Conservation (phyloP, 495 filamentous ascomycete genomes). For the Aspergillus steynii region DNA sequence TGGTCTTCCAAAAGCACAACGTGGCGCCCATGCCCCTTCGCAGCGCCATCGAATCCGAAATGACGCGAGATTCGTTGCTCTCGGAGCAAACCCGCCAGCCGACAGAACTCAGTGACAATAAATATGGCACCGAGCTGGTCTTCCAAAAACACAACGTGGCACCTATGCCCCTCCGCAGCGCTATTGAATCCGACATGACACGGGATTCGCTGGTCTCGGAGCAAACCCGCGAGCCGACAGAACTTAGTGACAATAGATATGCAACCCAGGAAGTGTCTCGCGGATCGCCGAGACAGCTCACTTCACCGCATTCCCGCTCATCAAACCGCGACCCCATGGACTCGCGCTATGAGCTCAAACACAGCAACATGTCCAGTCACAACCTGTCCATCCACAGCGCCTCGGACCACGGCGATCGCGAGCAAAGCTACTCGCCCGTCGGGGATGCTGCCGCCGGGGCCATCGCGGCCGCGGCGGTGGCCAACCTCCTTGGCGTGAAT, state of each 20-base stretch:
- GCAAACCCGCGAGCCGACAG: slow-evolving; percentile 61
- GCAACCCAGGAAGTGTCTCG: slow-evolving; percentile 56
- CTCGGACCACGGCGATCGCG: slow-evolving; percentile 51
- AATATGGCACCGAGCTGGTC: slow-evolving; percentile 49
- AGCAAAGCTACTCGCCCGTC: slow-evolving; percentile 41
- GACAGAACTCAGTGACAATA: slow-evolving; percentile 19
- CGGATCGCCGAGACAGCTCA: slow-evolving; percentile 50
- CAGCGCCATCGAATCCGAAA: slow-evolving; percentile 80
- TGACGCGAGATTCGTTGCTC: slow-evolving; percentile 86
- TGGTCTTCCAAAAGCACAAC: slow-evolving; percentile 60
- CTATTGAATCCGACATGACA: slow-evolving; percentile 82
- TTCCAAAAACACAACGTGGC: slow-evolving; percentile 65
- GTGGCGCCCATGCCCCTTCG: slow-evolving; percentile 81
- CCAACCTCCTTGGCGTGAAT: slow-evolving; percentile 43
- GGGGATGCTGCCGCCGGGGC: slow-evolving; percentile 50
- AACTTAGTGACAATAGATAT: slow-evolving; percentile 30
- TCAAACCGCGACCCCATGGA: slow-evolving; percentile 54
- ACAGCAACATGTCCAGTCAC: slow-evolving; percentile 60
- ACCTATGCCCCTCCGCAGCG: slow-evolving; percentile 83
- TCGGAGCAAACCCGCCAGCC: slow-evolving; percentile 74
- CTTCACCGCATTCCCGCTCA: slow-evolving; percentile 54
- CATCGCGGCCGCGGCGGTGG: slow-evolving; percentile 49
- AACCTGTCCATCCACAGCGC: slow-evolving; percentile 52
- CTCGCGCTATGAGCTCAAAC: slow-evolving; percentile 53
- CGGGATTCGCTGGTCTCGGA: slow-evolving; percentile 86